phyloP scores from a whole-genome alignment of 495 filamentous ascomycete genomes.

The Tuber aestivum region DNA sequence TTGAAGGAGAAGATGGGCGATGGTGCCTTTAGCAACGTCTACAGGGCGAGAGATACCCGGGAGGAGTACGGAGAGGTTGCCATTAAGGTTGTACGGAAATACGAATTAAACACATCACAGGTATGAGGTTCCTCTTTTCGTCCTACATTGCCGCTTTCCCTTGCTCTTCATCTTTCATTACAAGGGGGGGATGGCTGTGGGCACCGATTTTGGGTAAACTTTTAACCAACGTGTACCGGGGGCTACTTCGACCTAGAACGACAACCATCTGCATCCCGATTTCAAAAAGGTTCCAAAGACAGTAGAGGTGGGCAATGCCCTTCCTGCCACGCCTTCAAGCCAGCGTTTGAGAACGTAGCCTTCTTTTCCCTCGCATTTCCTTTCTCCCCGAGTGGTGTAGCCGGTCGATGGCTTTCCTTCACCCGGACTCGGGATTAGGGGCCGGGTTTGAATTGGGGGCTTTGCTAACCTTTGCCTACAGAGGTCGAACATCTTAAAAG shows the following conservation, averaged over 20 bases:
- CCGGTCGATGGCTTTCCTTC: conserved; percentile 12
- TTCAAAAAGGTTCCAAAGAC: conserved; percentile 90
- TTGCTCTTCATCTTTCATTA: conserved; percentile 34
- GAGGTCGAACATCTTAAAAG: conserved; percentile 95
- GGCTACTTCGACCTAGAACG: conserved; percentile 58
- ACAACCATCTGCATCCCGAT: conserved; percentile 83
- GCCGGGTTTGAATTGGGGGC: conserved; percentile 17
- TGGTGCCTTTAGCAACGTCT: conserved; percentile 98
- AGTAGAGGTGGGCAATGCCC: conserved; percentile 82
- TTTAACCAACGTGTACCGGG: conserved; percentile 45
- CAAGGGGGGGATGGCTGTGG: conserved; percentile 7
- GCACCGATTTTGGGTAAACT: conserved; percentile 16
- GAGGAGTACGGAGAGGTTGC: conserved; percentile 73
- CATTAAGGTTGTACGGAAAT: conserved; percentile 98
- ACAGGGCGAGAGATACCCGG: conserved; percentile 67
- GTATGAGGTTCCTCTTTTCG: conserved; percentile 56
- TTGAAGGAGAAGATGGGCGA: conserved; percentile 98
- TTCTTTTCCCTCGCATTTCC: conserved; percentile 28
- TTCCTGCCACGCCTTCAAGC: conserved; percentile 43
- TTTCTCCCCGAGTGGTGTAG: conserved; percentile 20
- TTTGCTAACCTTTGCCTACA: conserved; percentile 48
- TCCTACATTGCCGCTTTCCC: conserved; percentile 36
- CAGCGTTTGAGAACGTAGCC: conserved; percentile 5
- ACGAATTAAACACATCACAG: conserved; percentile 96
- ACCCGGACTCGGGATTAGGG: not conserved